Base-by-base conservation (phyloP, 2,329 filamentous ascomycete genomes). In the Ophiostoma quercus region DNA sequence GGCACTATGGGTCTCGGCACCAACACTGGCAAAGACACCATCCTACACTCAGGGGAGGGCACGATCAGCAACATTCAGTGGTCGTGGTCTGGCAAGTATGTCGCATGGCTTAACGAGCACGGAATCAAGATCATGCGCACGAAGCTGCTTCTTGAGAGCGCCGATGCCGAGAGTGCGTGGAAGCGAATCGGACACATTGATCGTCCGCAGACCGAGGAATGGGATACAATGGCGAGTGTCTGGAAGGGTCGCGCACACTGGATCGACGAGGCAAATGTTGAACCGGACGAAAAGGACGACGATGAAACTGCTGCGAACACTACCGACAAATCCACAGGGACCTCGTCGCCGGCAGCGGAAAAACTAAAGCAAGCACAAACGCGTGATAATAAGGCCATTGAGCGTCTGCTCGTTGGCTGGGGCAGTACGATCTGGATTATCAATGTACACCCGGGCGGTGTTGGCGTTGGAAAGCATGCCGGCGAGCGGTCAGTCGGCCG, bases 41-140 rank as follows among this genome's bases (percentile, higher is more conserved):
- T 97, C 2, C 79, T 98, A 66, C 95, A 99, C 77, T 92, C 91
- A 8, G 95, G 95, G 2, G 96, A 99, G 80, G 95, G 95, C 3
- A 87, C 88, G 1, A 95, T 99, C 73, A 94, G 88, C 77, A 91
- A 89, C 3, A 95, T 99, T 76, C 94, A 96, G 78, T 99, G 94
- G 93, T 98, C 94, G 0, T 78, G 94, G 57, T 94, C 92, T 0
- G 94, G 95, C 0, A 95, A 91, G 79, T 98, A 94, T 76, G 91
- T 97, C 0, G 92, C 89, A 0, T 99, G 95, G 95, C 85, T 96
- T 57, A 99, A 98, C 76, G 95, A 99, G 79, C 90, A 96, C 76
- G 95, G 95, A 3, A 96, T 98, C 77, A 97, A 97, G 78, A 95
- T 99, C 72, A 98, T 98, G 94, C 88, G 95, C 51, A 92, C 92